Conservation (phyloP, 306 rosid species). For the Cyclanthera cordifolia region DNA sequence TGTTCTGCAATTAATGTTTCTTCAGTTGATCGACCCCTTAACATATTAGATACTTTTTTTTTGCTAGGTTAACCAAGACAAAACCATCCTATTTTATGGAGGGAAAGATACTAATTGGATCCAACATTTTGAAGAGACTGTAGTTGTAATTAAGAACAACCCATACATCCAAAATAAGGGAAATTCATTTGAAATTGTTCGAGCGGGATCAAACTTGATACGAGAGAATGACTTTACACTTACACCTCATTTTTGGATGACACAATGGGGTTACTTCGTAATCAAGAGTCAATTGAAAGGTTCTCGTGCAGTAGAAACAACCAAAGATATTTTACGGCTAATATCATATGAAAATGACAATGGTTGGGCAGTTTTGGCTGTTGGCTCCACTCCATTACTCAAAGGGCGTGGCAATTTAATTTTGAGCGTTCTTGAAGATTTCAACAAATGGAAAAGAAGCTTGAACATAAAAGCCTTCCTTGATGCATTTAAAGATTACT, state of each 20-base stretch:
- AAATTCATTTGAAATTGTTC: neutral
- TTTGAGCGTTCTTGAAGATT: neutral
- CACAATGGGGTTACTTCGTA: constrained; percentile 1
- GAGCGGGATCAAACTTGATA: neutral
- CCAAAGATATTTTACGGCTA: too few species aligned
- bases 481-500: neutral
- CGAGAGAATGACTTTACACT: neutral
- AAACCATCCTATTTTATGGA: neutral
- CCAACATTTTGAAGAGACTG: too few species aligned
- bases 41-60: too few species aligned
- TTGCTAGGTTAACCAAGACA: neutral
- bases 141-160: too few species aligned
- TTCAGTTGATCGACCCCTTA: too few species aligned
- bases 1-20: neutral
- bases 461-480: neutral
- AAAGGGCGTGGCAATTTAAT: neutral
- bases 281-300: neutral
- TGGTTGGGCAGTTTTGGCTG: neutral
- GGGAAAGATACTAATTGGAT: neutral
- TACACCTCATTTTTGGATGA: neutral
- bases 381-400: neutral
- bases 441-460: too few species aligned
- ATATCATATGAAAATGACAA: neutral
- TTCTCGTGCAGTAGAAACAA: neutral
- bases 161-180: too few species aligned